A percentile compares a stretch with the other conserved stretches of the same genome.
Evolutionary conservation across 1,139 yeast genomes (phyloP).

Genomic region (Geotrichum macrosporum): DNA sequence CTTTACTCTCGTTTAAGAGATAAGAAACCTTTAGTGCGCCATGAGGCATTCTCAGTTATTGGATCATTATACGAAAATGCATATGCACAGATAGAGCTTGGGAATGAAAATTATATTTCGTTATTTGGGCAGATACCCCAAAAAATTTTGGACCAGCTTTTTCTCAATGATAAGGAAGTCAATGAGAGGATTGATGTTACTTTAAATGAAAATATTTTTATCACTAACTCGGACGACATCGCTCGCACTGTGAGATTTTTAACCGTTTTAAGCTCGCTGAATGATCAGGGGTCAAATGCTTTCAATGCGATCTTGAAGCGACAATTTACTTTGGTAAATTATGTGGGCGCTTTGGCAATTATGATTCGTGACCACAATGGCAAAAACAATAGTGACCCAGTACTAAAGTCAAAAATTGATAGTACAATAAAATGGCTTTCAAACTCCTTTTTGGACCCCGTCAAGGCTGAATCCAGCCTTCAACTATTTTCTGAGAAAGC

Average conservation of each 20-base stretch:
- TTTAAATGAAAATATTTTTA: slow-evolving; percentile 54
- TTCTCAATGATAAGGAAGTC: slow-evolving; percentile 67
- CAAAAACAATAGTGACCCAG: slow-evolving; percentile 30
- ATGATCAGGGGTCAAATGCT: slow-evolving; percentile 57
- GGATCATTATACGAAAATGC: slow-evolving; percentile 51
- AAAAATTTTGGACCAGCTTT: slow-evolving; percentile 59
- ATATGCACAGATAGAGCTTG: slow-evolving; percentile 23
- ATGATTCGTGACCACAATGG: slow-evolving; percentile 36
- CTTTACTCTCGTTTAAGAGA: slow-evolving; percentile 40
- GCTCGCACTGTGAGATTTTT: slow-evolving; percentile 54
- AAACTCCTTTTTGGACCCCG: slow-evolving; percentile 47
- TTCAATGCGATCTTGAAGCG: slow-evolving; percentile 65
- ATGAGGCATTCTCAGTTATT: slow-evolving; percentile 52
- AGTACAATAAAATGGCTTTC: slow-evolving; percentile 65
- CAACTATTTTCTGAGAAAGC: slow-evolving; percentile 43
- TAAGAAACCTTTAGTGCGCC: slow-evolving; percentile 61
- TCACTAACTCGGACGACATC: slow-evolving; percentile 41
- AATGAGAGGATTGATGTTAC: slow-evolving; percentile 64
- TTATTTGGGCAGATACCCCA: slow-evolving; percentile 57
- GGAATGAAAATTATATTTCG: slow-evolving; percentile 21
- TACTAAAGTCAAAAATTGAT: slow-evolving; percentile 42
- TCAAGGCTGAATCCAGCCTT: slow-evolving; percentile 48
- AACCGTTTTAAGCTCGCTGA: slow-evolving; percentile 47
- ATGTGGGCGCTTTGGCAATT: slow-evolving; percentile 39
- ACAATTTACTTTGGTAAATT: slow-evolving; percentile 46